These are phyloP conservation scores for Candida anglica DNA, from an alignment of 805 yeast species.

Conservation along the genomic window DNA sequence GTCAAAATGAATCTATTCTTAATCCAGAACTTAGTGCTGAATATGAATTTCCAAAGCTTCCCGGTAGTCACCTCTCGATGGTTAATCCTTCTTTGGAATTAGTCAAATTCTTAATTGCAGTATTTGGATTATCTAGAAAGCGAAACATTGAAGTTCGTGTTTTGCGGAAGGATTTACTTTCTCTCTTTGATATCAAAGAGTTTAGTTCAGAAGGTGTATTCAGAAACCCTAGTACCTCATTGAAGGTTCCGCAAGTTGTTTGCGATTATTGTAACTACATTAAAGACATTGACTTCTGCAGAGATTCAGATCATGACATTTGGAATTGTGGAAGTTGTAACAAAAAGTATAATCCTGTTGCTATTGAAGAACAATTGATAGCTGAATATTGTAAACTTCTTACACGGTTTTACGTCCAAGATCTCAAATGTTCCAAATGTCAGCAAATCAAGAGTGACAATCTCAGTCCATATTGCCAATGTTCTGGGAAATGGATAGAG, in stretches of 20 bases:
- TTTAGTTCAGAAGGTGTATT: conserved; percentile 75
- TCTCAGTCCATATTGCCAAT: conserved; percentile 70
- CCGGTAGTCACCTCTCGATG: conserved; percentile 63
- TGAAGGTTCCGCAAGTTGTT: conserved; percentile 61
- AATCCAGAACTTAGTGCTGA: conserved; percentile 61
- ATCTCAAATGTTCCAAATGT: conserved; percentile 77
- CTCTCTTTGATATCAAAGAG: conserved; percentile 75
- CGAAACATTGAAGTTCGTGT: conserved; percentile 70
- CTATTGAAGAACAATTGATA: conserved; percentile 76
- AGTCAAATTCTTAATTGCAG: conserved; percentile 70
- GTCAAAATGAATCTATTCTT: conserved; percentile 70
- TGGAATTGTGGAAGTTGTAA: conserved; percentile 70
- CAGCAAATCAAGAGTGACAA: conserved; percentile 60
- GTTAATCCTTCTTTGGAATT: conserved; percentile 77
- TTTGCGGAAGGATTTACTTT: conserved; percentile 69
- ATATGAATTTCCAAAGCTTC: conserved; percentile 68
- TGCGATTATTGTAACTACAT: conserved; percentile 78
- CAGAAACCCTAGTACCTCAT: conserved; percentile 67
- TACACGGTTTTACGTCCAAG: conserved; percentile 71
- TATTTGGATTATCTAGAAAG: conserved; percentile 61
- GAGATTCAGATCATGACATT: conserved; percentile 48
- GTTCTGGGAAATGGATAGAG: conserved; percentile 84
- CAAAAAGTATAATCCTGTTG: conserved; percentile 57
- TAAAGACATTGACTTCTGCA: conserved; percentile 79
- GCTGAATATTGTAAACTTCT: conserved; percentile 54